phyloP scores from a whole-genome alignment of 768 basidiomycete species.

The Leccinum arenicola region DNA sequence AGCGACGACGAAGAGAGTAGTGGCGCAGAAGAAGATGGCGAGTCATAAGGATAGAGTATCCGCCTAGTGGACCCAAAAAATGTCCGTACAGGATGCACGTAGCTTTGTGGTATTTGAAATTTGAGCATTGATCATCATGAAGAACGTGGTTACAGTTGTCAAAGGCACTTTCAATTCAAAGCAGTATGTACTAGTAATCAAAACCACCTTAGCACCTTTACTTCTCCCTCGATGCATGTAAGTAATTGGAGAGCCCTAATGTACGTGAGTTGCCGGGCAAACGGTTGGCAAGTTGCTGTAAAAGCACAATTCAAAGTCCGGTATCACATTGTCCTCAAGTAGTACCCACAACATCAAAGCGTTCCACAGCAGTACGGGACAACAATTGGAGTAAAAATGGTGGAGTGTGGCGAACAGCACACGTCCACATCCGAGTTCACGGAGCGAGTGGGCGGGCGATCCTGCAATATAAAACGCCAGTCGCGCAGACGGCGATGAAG shows the following conservation, averaged over 20 bases:
- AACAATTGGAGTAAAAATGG: background rate
- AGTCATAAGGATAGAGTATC: constrained; percentile 8
- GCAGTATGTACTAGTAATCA: background rate
- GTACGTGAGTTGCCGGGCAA: too few relatives aligned
- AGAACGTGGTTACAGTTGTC: background rate
- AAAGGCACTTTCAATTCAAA: background rate
- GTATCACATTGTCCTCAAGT: background rate
- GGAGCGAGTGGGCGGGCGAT: background rate
- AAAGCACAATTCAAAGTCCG: too few relatives aligned
- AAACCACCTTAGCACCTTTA: background rate
- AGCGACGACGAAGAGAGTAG: constrained; percentile 71
- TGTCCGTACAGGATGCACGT: background rate
- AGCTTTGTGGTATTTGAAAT: too few relatives aligned
- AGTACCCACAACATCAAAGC: background rate
- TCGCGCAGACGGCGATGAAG: background rate
- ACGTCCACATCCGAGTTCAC: background rate
- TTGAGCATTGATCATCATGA: background rate
- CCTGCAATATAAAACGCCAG: background rate
- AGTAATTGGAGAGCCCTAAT: background rate
- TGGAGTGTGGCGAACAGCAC: background rate
- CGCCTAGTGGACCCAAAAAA: background rate
- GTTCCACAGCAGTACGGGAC: background rate
- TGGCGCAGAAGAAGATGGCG: constrained; percentile 40
- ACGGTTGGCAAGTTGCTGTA: too few relatives aligned
- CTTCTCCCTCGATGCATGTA: too few relatives aligned